A percentile compares a stretch with the other conserved stretches of the same genome.
phyloP scores from a whole-genome alignment of 228 moss, liverwort and hornwort species.

The Sphagnum magellanicum region DNA sequence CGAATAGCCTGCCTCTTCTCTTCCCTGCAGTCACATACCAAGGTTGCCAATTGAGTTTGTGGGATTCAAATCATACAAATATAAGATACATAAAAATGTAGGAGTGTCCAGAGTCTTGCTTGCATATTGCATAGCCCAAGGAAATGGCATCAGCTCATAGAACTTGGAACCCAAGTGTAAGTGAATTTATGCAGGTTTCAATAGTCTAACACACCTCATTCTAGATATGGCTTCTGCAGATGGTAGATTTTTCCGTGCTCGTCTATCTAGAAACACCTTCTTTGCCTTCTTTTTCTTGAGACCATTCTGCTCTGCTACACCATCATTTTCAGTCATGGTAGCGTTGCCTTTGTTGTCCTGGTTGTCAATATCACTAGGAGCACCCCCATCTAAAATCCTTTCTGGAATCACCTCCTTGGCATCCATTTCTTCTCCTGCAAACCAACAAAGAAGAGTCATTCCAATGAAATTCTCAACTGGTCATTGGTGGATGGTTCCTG shows the following conservation, averaged over 20 bases:
- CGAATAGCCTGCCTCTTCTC: conserved; percentile 54
- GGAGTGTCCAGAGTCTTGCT: too few species aligned
- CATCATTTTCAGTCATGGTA: conserved; percentile 15
- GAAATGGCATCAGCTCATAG: too few species aligned
- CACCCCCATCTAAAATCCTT: conserved; percentile 33
- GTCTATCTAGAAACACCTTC: conserved; percentile 52
- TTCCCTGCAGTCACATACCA: conserved; percentile 32
- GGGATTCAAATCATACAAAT: neutral
- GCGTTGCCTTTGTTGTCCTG: conserved; percentile 12
- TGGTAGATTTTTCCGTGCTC: conserved; percentile 59
- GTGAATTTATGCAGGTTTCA: neutral
- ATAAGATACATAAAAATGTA: too few species aligned
- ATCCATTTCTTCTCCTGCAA: conserved; percentile 39
- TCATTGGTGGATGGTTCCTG: neutral
- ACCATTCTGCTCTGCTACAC: conserved; percentile 14
- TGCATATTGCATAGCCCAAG: too few species aligned
- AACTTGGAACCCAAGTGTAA: neutral
- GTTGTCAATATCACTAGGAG: conserved; percentile 9
- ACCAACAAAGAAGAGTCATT: conserved; percentile 3
- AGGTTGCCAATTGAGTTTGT: neutral
- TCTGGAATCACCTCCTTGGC: conserved; percentile 27
- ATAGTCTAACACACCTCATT: conserved; percentile 29
- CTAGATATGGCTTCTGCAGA: conserved; percentile 62
- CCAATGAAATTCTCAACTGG: neutral
- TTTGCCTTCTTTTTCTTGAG: conserved; percentile 22